Conservation (phyloP, 768 basidiomycete genomes). For the Collybiopsis luxurians region DNA sequence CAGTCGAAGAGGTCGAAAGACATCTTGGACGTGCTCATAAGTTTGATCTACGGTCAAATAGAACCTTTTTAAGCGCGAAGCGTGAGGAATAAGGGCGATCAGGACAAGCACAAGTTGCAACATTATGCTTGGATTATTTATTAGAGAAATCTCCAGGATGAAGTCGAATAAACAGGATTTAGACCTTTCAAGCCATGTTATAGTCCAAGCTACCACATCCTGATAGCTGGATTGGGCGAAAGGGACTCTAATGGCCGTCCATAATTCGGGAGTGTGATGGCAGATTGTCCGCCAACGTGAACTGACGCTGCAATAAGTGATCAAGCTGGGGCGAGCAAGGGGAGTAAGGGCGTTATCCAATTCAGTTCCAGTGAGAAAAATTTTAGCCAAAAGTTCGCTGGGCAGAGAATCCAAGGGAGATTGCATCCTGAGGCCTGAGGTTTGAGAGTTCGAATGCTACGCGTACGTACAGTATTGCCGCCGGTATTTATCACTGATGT, state of each 20-base stretch:
- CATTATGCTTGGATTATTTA: too few relatives aligned
- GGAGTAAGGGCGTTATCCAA: not conserved
- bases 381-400: slow-evolving; percentile 7
- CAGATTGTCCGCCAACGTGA: slow-evolving; percentile 1
- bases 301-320: slow-evolving; percentile 4
- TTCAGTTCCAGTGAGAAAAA: not conserved
- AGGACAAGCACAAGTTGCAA: not conserved
- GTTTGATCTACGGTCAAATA: not conserved
- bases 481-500: too few relatives aligned
- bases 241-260: slow-evolving; percentile 1
- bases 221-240: not conserved
- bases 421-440: too few relatives aligned
- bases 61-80: not conserved
- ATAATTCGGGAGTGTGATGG: not conserved
- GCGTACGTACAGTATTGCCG: too few relatives aligned
- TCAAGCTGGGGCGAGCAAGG: not conserved
- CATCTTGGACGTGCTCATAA: not conserved
- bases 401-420: not conserved
- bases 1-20: not conserved
- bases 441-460: too few relatives aligned
- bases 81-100: not conserved
- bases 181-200: slow-evolving; percentile 2
- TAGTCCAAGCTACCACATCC: not conserved
- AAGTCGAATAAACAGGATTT: slow-evolving; percentile 3
- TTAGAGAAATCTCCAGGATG: not conserved